These are phyloP conservation scores for Rutstroemia sp. DNA, from an alignment of 2,329 filamentous ascomycete species.

Conservation along the genomic window DNA sequence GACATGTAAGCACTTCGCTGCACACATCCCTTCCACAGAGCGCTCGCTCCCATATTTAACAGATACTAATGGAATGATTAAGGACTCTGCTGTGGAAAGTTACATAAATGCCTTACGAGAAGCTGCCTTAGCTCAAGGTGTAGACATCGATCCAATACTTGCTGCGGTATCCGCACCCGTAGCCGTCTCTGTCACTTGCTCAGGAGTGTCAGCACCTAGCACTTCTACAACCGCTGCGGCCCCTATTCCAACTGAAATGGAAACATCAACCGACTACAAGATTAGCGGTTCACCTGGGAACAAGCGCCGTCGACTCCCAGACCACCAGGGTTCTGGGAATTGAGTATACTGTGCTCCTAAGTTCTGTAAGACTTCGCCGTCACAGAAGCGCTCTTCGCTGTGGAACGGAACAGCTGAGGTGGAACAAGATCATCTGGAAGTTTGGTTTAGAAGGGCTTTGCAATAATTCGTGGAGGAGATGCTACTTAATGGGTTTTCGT, in stretches of 20 bases:
- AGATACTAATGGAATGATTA: too few species aligned
- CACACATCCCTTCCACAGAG: too few species aligned
- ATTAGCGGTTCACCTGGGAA: not conserved
- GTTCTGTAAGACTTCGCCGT: not conserved
- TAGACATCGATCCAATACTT: not conserved
- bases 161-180: not conserved
- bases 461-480: too few species aligned
- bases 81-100: not conserved
- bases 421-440: too few species aligned
- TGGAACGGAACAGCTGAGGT: too few species aligned
- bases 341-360: not conserved
- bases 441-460: too few species aligned
- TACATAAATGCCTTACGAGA: not conserved
- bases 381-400: not conserved
- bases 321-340: not conserved
- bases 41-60: not conserved
- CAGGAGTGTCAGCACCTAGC: not conserved
- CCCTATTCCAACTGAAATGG: not conserved
- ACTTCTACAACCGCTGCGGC: not conserved
- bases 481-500: too few species aligned
- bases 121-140: not conserved
- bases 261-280: not conserved
- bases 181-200: not conserved
- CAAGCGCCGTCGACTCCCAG: not conserved
- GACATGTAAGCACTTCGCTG: too few species aligned